phyloP scores from a whole-genome alignment of 2,329 filamentous ascomycete species.

The Fusarium piperis region DNA sequence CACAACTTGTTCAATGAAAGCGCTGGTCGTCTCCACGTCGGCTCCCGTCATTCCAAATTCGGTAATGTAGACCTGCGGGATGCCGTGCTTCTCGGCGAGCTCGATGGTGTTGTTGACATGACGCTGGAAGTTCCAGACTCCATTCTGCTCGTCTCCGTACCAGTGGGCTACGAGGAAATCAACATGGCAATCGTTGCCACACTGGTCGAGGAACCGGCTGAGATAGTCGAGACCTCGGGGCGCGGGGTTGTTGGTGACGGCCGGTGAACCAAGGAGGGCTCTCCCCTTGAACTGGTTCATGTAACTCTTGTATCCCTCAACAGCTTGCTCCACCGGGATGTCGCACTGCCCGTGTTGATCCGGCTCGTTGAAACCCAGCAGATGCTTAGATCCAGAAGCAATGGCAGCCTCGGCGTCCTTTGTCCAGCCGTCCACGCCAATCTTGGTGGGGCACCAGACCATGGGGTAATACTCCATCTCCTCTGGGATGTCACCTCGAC shows the following conservation, averaged over 20 bases:
- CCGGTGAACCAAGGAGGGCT: neutral
- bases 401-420: neutral
- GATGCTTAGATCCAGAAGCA: neutral
- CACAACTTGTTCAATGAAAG: neutral
- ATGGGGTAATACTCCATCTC: neutral
- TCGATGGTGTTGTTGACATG: neutral
- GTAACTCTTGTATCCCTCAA: neutral
- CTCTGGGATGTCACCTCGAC: neutral
- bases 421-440: neutral
- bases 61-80: neutral
- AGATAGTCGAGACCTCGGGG: neutral
- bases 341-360: neutral
- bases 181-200: neutral
- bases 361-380: neutral
- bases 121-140: neutral
- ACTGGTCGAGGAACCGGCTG: neutral
- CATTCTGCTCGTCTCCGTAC: neutral
- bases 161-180: neutral
- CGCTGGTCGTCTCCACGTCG: neutral
- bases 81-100: neutral
- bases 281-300: neutral
- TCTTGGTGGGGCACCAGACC: neutral
- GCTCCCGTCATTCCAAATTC: neutral
- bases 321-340: neutral
- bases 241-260: neutral